Conservation (phyloP, 495 filamentous ascomycete genomes). For the Tuber magnatum region DNA sequence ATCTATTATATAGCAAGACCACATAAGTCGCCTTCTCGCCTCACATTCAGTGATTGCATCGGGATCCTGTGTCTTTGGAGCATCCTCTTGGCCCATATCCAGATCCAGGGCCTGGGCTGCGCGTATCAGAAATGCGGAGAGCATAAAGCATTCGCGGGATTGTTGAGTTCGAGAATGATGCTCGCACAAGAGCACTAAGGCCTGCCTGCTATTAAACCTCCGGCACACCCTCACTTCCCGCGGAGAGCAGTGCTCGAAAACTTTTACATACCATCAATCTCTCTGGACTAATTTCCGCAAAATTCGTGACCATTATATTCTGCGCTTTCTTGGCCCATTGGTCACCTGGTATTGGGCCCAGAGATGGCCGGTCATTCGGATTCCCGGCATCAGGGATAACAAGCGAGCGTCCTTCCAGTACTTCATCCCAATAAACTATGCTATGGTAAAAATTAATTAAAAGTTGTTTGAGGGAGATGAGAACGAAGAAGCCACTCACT, state of each 20-base stretch:
- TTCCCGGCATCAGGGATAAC: not conserved
- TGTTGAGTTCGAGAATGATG: not conserved
- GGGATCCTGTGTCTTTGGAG: not conserved
- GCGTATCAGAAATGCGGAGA: not conserved
- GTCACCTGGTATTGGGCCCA: not conserved
- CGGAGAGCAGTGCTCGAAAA: not conserved
- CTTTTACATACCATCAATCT: not conserved
- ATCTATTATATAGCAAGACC: not conserved
- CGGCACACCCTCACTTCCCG: not conserved
- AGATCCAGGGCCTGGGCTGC: not conserved
- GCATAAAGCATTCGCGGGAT: not conserved
- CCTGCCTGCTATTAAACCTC: not conserved
- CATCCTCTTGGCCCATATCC: not conserved
- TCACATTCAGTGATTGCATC: conserved; percentile 2
- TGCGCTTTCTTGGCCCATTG: not conserved
- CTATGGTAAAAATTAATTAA: not conserved
- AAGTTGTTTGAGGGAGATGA: not conserved
- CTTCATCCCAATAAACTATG: conserved; percentile 1
- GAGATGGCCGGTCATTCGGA: not conserved
- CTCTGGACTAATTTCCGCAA: not conserved
- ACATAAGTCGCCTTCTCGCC: conserved; percentile 2
- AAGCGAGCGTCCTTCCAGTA: not conserved
- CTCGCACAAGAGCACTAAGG: not conserved
- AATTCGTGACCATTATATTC: not conserved
- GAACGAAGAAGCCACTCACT: not conserved